Percentiles rank a stretch among this genome's conserved stretches.
These are phyloP conservation scores for Eimeria maxima DNA, from an alignment of 169 alveolate genomes.

Conservation along the genomic window DNA sequence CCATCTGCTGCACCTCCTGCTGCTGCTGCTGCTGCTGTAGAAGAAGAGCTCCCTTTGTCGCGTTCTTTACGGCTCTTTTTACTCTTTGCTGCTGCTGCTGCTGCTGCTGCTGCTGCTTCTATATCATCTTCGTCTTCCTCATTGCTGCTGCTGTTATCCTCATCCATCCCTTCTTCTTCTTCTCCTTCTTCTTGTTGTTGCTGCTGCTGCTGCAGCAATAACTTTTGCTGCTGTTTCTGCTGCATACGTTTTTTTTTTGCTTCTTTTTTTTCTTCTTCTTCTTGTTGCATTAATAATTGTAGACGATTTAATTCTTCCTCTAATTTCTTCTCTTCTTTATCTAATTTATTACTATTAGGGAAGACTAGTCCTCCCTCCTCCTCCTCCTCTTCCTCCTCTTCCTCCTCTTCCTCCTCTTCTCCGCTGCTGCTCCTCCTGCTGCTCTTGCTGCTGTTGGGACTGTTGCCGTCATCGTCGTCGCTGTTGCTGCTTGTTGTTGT, in stretches of 20 bases:
- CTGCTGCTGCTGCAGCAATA: slow-evolving; percentile 46
- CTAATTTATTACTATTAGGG: not conserved
- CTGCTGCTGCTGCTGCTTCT: slow-evolving; percentile 33
- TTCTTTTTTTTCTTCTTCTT: slow-evolving; percentile 9
- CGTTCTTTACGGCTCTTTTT: slow-evolving; percentile 21
- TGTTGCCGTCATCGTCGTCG: too few relatives aligned
- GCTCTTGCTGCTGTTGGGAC: too few relatives aligned
- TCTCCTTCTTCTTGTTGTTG: not conserved
- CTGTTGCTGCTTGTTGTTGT: too few relatives aligned
- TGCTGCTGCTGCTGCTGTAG: slow-evolving; percentile 25
- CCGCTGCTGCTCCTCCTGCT: too few relatives aligned
- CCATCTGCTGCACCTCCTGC: not conserved
- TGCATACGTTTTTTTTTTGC: not conserved
- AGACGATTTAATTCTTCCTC: slow-evolving; percentile 55
- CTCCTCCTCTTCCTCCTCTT: too few relatives aligned
- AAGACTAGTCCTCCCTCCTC: not conserved
- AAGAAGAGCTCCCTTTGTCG: not conserved
- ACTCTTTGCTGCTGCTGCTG: not conserved
- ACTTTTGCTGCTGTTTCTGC: too few relatives aligned
- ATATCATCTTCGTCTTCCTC: not conserved
- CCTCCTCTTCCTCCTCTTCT: too few relatives aligned
- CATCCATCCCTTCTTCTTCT: too few relatives aligned
- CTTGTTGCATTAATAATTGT: slow-evolving; percentile 10
- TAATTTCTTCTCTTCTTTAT: slow-evolving; percentile 64
- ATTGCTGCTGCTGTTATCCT: slow-evolving; percentile 9